phyloP scores from a whole-genome alignment of 1,284 basidiomycete species.

The Sutorius eximius region DNA sequence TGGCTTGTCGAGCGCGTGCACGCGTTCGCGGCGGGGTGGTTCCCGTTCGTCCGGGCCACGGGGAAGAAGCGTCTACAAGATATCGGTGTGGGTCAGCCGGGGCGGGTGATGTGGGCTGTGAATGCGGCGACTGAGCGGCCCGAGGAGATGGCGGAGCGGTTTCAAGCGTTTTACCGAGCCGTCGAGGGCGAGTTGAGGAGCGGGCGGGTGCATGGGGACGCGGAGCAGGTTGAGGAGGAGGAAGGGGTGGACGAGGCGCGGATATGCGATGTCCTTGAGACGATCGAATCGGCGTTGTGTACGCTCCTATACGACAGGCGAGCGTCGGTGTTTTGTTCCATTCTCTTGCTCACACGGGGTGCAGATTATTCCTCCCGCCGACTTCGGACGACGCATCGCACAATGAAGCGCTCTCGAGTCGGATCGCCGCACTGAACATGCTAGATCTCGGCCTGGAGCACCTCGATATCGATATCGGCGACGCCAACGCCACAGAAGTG shows the following conservation, averaged over 20 bases:
- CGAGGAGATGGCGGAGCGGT: constrained; percentile 54
- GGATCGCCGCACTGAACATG: constrained; percentile 88
- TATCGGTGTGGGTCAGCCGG: constrained; percentile 24
- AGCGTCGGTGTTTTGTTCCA: background rate
- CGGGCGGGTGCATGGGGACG: constrained; percentile 22
- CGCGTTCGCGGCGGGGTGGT: constrained; percentile 48
- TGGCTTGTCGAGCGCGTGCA: constrained; percentile 69
- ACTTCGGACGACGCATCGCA: constrained; percentile 80
- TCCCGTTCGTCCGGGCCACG: constrained; percentile 47
- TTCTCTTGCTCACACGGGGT: background rate
- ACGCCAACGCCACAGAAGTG: constrained; percentile 54
- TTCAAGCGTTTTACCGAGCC: constrained; percentile 75
- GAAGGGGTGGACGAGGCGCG: constrained; percentile 37
- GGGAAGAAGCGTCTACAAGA: constrained; percentile 35
- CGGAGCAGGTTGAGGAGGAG: constrained; percentile 29
- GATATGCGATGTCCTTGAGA: constrained; percentile 62
- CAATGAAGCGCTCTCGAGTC: constrained; percentile 84
- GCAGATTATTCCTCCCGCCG: constrained; percentile 62
- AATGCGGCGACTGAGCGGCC: constrained; percentile 41
- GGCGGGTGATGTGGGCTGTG: constrained; percentile 36
- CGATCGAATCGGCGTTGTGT: constrained; percentile 70
- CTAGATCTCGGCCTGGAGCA: constrained; percentile 85
- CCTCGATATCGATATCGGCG: constrained; percentile 72
- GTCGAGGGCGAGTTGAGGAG: constrained; percentile 54
- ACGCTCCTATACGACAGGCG: constrained; percentile 65